Conservation (phyloP, 345 rosid genomes). For the Corchorus capsularis region DNA sequence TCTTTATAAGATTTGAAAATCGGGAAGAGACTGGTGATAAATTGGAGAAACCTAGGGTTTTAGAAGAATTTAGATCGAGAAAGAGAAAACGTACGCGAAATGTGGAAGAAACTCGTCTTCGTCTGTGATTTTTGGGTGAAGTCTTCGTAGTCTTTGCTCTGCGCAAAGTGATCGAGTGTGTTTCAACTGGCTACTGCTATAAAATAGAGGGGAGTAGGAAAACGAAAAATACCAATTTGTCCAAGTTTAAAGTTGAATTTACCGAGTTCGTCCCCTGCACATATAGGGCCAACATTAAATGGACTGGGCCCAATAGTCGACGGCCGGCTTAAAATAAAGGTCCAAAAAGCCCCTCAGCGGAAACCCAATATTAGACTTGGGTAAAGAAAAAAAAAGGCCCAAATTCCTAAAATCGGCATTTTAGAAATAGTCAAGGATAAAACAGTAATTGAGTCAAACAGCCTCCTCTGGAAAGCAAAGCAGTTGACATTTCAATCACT, state of each 20-base stretch:
- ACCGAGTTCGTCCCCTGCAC: background rate
- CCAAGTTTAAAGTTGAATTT: background rate
- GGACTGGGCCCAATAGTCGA: background rate
- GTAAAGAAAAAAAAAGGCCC: no score
- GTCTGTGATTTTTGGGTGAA: background rate
- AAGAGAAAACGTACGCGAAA: constrained; percentile 5
- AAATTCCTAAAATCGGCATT: background rate
- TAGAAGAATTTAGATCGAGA: background rate
- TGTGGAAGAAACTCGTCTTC: background rate
- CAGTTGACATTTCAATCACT: constrained; percentile 18
- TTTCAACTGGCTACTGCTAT: background rate
- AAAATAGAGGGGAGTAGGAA: background rate
- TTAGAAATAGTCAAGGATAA: background rate
- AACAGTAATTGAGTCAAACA: background rate
- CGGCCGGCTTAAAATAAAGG: background rate
- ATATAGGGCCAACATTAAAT: background rate
- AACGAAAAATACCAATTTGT: background rate
- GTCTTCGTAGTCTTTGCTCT: constrained; percentile 11
- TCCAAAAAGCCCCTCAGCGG: no score
- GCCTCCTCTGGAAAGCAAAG: background rate
- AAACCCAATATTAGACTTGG: no score
- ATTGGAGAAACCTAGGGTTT: background rate
- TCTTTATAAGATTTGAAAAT: background rate
- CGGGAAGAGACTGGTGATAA: background rate
- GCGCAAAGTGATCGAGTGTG: background rate